Base-by-base conservation (phyloP, 1,284 basidiomycete genomes). In the Entoloma clypeatum region DNA sequence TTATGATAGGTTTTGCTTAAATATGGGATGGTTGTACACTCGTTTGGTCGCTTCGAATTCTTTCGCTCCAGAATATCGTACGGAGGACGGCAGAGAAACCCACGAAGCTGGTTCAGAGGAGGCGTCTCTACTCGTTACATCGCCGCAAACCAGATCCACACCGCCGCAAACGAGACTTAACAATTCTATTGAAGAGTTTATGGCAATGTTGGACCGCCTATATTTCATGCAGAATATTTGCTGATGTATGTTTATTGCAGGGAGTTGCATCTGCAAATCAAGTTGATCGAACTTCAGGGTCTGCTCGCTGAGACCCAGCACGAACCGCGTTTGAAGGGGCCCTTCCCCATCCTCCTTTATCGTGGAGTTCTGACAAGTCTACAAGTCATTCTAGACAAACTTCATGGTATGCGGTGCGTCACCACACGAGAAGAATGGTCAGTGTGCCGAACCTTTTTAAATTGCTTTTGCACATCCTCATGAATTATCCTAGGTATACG, bases 381-480 rank as follows among this genome's bases (percentile, higher is more conserved):
- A 52, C 95, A 98, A 61, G 83, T 82, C 4, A 93, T 97, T 48
- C 67, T 95, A 45, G 92, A 95, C 58, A 81, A 76, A 57, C 67
- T 99, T 44, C 95, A 98, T 60, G 88, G 87, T 52, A 95, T 98
- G 87, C 79, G 93, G 29, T 94, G 91, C 57, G 93, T 97, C 7
- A 96, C 91, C 3, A 90, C 90, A 0, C 77, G 92, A 19, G 86
- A 92, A 58, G 92, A 95, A 66, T 97, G 93, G 92, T n/a, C n/a
- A n/a, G n/a, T 88, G 47, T 53, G 79, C 65, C 19, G 30, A 26
- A 40, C 36, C 17, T 4, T 40, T 13, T 45, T 36, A 2, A 25
- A 17, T 23, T 22, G 18, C 24, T 9, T 9, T 29, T 22, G 39
- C 43, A 44, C 31, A 35, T 45, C 19, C 19, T 36, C 32, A 43